Evolutionary conservation across 345 rosid genomes (phyloP).

Genomic region (Fremontodendron californicum): DNA sequence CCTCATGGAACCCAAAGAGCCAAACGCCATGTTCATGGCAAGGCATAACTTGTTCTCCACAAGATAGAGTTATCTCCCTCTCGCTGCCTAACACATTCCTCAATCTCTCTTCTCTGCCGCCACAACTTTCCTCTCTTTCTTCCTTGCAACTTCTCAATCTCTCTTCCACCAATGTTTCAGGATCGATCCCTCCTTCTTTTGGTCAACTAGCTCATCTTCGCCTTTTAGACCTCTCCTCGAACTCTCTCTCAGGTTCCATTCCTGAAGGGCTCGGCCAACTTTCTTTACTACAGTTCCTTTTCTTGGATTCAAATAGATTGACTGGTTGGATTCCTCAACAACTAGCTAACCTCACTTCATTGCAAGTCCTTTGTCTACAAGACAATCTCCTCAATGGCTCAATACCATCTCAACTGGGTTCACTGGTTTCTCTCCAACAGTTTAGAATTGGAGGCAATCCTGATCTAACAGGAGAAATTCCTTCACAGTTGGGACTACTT

Average conservation of each 20-base stretch:
- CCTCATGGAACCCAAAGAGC: conserved; percentile 79
- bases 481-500: conserved; percentile 65
- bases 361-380: conserved; percentile 81
- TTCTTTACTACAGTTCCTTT: conserved; percentile 77
- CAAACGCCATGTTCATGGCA: conserved; percentile 87
- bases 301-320: conserved; percentile 71
- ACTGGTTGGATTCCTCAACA: conserved; percentile 64
- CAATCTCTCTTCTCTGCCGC: conserved; percentile 71
- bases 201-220: conserved; percentile 63
- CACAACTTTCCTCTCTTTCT: conserved; percentile 69
- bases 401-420: conserved; percentile 75
- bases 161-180: conserved; percentile 84
- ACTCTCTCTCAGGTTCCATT: conserved; percentile 72
- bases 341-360: conserved; percentile 55
- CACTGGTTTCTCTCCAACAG: conserved; percentile 71
- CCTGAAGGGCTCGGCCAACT: conserved; percentile 73
- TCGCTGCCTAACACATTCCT: conserved; percentile 80
- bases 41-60: conserved; percentile 83
- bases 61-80: conserved; percentile 73
- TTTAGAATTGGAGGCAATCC: conserved; percentile 89
- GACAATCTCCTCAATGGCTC: conserved; percentile 85
- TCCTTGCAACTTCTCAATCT: conserved; percentile 86
- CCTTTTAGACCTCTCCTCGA: conserved; percentile 88
- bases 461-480: conserved; percentile 68
- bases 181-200: conserved; percentile 72